phyloP scores from a whole-genome alignment of 2,329 filamentous ascomycete species.

The Botrytis cinerea region DNA sequence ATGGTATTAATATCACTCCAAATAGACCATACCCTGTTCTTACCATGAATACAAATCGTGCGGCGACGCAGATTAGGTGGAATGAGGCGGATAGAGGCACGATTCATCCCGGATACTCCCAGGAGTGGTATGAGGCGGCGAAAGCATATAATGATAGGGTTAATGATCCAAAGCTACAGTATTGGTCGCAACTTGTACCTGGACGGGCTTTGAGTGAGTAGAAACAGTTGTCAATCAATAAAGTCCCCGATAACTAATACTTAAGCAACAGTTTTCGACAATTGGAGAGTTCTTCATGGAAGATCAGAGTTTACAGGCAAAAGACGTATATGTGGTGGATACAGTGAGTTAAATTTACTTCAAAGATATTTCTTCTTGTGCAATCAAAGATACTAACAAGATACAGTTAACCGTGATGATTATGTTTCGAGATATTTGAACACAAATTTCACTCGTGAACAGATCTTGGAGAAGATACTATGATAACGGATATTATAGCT shows the following conservation, averaged over 20 bases:
- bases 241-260: not conserved
- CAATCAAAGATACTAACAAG: not conserved
- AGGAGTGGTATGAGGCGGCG: constrained; percentile 77
- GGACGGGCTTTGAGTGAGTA: constrained; percentile 73
- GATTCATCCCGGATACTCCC: constrained; percentile 21
- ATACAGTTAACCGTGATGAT: constrained; percentile 74
- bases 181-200: constrained; percentile 78
- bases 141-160: constrained; percentile 72
- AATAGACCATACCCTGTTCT: constrained; percentile 71
- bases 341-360: constrained; percentile 61
- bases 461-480: constrained; percentile 37
- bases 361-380: not conserved
- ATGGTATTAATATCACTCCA: constrained; percentile 78
- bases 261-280: constrained; percentile 74
- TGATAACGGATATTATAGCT: constrained; percentile 22
- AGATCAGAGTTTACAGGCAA: constrained; percentile 79
- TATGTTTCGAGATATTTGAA: constrained; percentile 75
- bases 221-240: not conserved
- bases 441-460: constrained; percentile 57
- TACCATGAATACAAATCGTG: not conserved
- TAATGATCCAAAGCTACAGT: constrained; percentile 64
- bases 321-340: constrained; percentile 86
- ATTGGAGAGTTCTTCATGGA: constrained; percentile 92
- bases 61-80: constrained; percentile 71
- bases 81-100: constrained; percentile 88